Percentiles rank a stretch among this genome's conserved stretches.
These are phyloP conservation scores for Nitzschia putrida DNA, from an alignment of 108 stramenopile genomes.

Conservation along the genomic window DNA sequence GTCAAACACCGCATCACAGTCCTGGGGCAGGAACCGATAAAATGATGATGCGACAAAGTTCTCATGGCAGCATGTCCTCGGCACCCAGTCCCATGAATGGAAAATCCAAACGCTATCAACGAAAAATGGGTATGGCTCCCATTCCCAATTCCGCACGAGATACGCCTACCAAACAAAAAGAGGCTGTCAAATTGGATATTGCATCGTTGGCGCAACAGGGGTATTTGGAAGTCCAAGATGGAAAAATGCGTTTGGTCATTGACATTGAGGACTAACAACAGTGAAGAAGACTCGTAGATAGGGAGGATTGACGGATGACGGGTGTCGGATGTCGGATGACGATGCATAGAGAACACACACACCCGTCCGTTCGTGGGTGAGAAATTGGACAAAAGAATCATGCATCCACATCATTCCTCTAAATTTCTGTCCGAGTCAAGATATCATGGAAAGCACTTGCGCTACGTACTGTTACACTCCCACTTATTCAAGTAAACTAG, in stretches of 20 bases:
- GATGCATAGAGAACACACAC: too few species aligned
- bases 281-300: too few species aligned
- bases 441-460: too few species aligned
- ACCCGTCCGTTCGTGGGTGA: too few species aligned
- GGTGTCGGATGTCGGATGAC: too few species aligned
- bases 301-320: too few species aligned
- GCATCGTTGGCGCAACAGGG: conserved; percentile 22
- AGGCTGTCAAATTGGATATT: conserved; percentile 20
- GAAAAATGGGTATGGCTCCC: not conserved
- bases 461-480: too few species aligned
- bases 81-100: not conserved
- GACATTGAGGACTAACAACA: conserved; percentile 8
- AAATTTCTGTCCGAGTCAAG: too few species aligned
- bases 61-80: not conserved
- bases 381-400: too few species aligned
- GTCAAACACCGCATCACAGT: not conserved
- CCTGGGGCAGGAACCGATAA: too few species aligned
- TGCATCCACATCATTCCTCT: too few species aligned
- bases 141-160: not conserved
- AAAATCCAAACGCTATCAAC: conserved; percentile 21
- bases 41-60: not conserved
- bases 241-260: conserved; percentile 31
- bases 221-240: conserved; percentile 24
- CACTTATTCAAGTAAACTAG: too few species aligned
- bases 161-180: not conserved